Evolutionary conservation across 352 stramenopile species (phyloP).

Genomic region (Phytophthora aleatoria): DNA sequence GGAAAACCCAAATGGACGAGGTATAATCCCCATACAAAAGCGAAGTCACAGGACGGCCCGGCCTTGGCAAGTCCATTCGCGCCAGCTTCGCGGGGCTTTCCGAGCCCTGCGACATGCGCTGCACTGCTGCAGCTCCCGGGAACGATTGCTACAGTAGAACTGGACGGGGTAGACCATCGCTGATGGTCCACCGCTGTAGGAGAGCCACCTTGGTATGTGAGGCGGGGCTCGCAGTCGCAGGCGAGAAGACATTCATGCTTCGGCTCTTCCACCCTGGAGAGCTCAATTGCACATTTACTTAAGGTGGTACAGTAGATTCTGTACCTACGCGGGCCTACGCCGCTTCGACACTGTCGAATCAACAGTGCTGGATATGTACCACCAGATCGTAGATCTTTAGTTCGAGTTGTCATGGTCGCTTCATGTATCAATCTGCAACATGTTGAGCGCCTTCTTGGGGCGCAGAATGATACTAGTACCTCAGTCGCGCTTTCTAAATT

Average conservation of each 20-base stretch:
- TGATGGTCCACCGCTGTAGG: too few species aligned
- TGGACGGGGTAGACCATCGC: too few species aligned
- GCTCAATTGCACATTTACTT: conserved; percentile 1
- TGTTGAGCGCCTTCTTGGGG: too few species aligned
- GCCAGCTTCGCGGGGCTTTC: conserved; percentile 18
- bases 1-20: conserved; percentile 3
- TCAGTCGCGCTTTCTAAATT: neutral
- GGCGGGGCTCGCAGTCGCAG: neutral
- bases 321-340: too few species aligned
- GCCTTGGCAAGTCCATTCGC: conserved; percentile 17
- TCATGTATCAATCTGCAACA: too few species aligned
- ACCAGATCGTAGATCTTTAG: too few species aligned
- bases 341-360: too few species aligned
- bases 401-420: too few species aligned
- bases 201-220: neutral
- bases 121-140: neutral
- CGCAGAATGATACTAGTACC: too few species aligned
- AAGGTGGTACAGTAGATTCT: neutral
- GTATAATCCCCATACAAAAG: conserved; percentile 13
- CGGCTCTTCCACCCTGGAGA: conserved; percentile 16
- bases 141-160: neutral
- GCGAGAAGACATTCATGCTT: neutral
- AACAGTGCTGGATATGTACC: too few species aligned
- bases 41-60: neutral
- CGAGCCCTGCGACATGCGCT: conserved; percentile 15